phyloP scores from a whole-genome alignment of 345 rosid genomes.

The Corchorus olitorius region DNA sequence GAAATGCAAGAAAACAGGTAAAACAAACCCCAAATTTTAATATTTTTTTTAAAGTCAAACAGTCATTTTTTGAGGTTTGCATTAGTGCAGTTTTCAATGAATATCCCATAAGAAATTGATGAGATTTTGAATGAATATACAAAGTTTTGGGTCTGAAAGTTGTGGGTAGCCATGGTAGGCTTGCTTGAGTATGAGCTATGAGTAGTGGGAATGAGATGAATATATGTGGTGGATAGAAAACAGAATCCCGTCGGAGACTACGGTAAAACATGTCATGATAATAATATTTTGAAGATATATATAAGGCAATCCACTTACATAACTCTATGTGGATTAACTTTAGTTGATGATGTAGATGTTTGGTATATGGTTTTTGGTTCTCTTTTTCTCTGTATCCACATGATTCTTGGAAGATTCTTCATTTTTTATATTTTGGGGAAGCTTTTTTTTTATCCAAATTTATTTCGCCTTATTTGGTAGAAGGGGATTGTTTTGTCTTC shows the following conservation, averaged over 20 bases:
- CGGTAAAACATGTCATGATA: background rate
- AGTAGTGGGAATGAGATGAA: background rate
- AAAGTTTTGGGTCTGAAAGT: background rate
- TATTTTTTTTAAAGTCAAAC: no score
- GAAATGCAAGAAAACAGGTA: no score
- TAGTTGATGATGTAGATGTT: background rate
- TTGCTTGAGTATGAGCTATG: background rate
- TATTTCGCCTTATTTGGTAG: background rate
- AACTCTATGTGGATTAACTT: background rate
- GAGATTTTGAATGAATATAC: background rate
- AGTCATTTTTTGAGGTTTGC: no score
- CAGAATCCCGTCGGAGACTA: background rate
- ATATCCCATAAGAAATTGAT: background rate
- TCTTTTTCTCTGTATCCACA: background rate
- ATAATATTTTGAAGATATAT: background rate
- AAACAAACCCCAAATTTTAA: no score
- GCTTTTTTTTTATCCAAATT: background rate
- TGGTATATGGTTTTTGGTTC: background rate
- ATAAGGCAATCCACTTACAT: background rate
- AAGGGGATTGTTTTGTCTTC: background rate
- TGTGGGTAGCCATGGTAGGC: slow-evolving; percentile 1
- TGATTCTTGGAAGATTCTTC: background rate
- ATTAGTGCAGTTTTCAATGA: no score
- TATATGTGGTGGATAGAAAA: background rate
- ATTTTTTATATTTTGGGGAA: no score